These are phyloP conservation scores for Ogataea trehaloabstinens DNA, from an alignment of 805 yeast genomes.

Conservation along the genomic window DNA sequence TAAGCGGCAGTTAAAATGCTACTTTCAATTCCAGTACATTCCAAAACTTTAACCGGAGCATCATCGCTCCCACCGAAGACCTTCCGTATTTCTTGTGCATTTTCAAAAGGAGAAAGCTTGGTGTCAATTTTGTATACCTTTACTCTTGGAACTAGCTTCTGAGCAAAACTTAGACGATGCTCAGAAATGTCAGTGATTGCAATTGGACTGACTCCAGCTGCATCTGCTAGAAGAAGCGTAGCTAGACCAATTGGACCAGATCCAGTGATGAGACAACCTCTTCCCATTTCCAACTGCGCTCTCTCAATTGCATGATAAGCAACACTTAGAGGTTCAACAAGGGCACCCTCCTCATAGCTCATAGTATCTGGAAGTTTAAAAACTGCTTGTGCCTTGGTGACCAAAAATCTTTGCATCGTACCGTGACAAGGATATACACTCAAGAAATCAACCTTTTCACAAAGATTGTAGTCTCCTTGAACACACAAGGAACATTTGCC, in stretches of 20 bases:
- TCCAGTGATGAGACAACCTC: slow-evolving; percentile 48
- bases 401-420: slow-evolving; percentile 37
- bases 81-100: slow-evolving; percentile 37
- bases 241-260: slow-evolving; percentile 62
- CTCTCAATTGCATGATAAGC: slow-evolving; percentile 51
- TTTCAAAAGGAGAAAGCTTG: slow-evolving; percentile 32
- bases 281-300: slow-evolving; percentile 46
- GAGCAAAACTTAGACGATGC: slow-evolving; percentile 46
- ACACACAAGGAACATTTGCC: slow-evolving; percentile 37
- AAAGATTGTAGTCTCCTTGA: slow-evolving; percentile 41
- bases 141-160: slow-evolving; percentile 44
- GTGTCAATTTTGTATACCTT: slow-evolving; percentile 42
- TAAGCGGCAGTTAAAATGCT: slow-evolving; percentile 47
- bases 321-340: slow-evolving; percentile 55
- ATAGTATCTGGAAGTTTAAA: slow-evolving; percentile 40
- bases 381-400: slow-evolving; percentile 27
- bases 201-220: slow-evolving; percentile 53
- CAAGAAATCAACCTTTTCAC: slow-evolving; percentile 37
- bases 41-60: slow-evolving; percentile 45
- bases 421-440: slow-evolving; percentile 40
- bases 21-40: slow-evolving; percentile 54
- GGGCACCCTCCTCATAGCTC: slow-evolving; percentile 52
- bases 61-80: slow-evolving; percentile 36
- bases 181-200: slow-evolving; percentile 48
- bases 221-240: slow-evolving; percentile 45